Conservation (phyloP, 331 rosid genomes). For the Malus hybrid region DNA sequence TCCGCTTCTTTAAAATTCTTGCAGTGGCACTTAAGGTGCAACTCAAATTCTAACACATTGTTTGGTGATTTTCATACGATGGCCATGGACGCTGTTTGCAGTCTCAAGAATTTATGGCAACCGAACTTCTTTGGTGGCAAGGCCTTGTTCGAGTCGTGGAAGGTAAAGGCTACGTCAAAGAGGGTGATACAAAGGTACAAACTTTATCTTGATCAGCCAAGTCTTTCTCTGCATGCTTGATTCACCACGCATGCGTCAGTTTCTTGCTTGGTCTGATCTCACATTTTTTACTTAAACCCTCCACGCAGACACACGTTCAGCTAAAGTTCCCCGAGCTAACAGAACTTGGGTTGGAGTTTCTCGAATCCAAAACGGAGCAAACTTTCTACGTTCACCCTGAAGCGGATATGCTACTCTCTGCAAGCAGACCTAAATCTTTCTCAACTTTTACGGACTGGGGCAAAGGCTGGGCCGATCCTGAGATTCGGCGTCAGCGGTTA, state of each 20-base stretch:
- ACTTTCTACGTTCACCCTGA: constrained; percentile 62
- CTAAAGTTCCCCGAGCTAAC: constrained; percentile 61
- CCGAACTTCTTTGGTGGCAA: constrained; percentile 79
- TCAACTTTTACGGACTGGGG: constrained; percentile 85
- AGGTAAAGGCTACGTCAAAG: constrained; percentile 57
- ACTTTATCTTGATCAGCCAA: background rate
- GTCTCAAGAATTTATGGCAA: constrained; percentile 56
- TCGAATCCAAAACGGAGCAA: constrained; percentile 32
- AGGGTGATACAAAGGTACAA: constrained; percentile 65
- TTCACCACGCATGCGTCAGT: too few species aligned
- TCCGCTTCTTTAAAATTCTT: background rate
- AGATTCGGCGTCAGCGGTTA: constrained; percentile 76
- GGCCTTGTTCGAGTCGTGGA: constrained; percentile 88
- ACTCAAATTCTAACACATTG: background rate
- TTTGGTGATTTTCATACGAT: constrained; percentile 13
- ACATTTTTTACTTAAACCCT: constrained; percentile 2
- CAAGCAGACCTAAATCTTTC: constrained; percentile 36
- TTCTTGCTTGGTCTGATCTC: background rate
- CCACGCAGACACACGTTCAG: constrained; percentile 65
- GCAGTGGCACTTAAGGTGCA: background rate
- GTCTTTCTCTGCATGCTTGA: background rate
- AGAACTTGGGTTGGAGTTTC: constrained; percentile 54
- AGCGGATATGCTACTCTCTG: constrained; percentile 78
- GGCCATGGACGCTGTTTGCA: constrained; percentile 16
- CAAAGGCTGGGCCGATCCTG: constrained; percentile 95